These are phyloP conservation scores for Naganishia liquefaciens DNA, from an alignment of 1,284 basidiomycete genomes.

Conservation along the genomic window DNA sequence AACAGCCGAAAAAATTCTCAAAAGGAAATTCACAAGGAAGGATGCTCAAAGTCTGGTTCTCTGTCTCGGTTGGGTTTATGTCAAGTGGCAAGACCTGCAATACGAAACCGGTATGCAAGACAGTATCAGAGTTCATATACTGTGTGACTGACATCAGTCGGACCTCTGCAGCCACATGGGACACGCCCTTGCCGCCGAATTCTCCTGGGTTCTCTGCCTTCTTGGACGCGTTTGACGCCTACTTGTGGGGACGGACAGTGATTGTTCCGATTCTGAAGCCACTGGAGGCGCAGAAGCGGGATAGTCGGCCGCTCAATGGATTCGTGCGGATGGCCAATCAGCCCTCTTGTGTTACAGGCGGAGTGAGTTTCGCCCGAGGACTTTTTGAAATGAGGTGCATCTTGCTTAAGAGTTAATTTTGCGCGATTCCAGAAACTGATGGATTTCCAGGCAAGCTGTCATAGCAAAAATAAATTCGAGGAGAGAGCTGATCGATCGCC, in stretches of 20 bases:
- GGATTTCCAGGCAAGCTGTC: slow-evolving; percentile 70
- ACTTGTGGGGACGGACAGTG: slow-evolving; percentile 66
- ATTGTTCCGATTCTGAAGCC: slow-evolving; percentile 60
- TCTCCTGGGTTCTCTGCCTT: slow-evolving; percentile 63
- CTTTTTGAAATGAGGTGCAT: slow-evolving; percentile 24
- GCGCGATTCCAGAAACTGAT: slow-evolving; percentile 61
- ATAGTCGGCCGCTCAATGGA: slow-evolving; percentile 40
- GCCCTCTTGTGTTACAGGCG: slow-evolving; percentile 55
- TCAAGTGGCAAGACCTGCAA: slow-evolving; percentile 87
- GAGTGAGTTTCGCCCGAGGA: slow-evolving; percentile 43
- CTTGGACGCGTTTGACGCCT: slow-evolving; percentile 65
- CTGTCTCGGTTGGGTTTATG: slow-evolving; percentile 57
- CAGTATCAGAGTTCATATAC: background rate
- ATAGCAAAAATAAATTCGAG: too few species aligned
- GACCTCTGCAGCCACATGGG: slow-evolving; percentile 71
- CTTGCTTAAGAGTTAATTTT: background rate
- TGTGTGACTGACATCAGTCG: slow-evolving; percentile 30
- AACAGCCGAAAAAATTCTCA: slow-evolving; percentile 62
- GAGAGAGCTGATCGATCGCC: slow-evolving; percentile 11
- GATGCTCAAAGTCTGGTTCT: slow-evolving; percentile 61
- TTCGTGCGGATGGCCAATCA: slow-evolving; percentile 52
- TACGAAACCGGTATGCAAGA: slow-evolving; percentile 55
- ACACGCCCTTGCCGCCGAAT: slow-evolving; percentile 66
- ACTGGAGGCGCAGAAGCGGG: slow-evolving; percentile 43
- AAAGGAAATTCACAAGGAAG: slow-evolving; percentile 56